These are phyloP conservation scores for Microcyclospora pomicola DNA, from an alignment of 2,329 filamentous ascomycete species.

Conservation along the genomic window DNA sequence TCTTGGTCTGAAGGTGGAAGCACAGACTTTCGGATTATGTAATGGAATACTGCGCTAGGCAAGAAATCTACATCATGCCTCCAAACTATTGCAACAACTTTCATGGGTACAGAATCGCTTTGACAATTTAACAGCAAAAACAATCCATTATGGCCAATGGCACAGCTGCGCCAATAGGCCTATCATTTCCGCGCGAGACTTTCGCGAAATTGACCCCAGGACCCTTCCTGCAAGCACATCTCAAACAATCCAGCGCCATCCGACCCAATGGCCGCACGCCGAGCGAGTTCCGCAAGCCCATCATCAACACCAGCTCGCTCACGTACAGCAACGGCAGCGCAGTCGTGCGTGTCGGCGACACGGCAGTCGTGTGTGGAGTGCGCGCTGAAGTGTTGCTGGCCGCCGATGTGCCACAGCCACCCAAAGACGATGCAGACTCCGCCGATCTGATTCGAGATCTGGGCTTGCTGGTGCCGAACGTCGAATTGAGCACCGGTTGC, in stretches of 20 bases:
- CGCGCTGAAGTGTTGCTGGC: constrained; percentile 71
- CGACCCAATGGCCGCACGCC: constrained; percentile 73
- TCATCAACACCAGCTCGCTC: constrained; percentile 68
- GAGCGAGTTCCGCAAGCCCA: constrained; percentile 54
- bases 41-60: too few species aligned
- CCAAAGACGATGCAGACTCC: constrained; percentile 14
- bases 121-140: too few species aligned
- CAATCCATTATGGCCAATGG: constrained; percentile 9
- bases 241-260: constrained; percentile 50
- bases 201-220: constrained; percentile 85
- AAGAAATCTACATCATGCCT: too few species aligned
- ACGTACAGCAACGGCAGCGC: constrained; percentile 84
- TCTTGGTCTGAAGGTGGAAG: too few species aligned
- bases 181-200: constrained; percentile 49
- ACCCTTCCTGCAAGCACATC: constrained; percentile 79
- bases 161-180: constrained; percentile 9
- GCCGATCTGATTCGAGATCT: constrained; percentile 30
- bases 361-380: constrained; percentile 87
- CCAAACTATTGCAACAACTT: too few species aligned
- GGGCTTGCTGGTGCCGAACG: constrained; percentile 78
- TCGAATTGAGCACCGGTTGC: constrained; percentile 83
- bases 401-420: constrained; percentile 55
- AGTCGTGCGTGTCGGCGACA: constrained; percentile 77
- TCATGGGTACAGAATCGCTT: too few species aligned
- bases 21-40: too few species aligned